A percentile compares a stretch with the other conserved stretches of the same genome.
phyloP scores from a whole-genome alignment of 2,329 filamentous ascomycete genomes.

The Cercospora berteroae region DNA sequence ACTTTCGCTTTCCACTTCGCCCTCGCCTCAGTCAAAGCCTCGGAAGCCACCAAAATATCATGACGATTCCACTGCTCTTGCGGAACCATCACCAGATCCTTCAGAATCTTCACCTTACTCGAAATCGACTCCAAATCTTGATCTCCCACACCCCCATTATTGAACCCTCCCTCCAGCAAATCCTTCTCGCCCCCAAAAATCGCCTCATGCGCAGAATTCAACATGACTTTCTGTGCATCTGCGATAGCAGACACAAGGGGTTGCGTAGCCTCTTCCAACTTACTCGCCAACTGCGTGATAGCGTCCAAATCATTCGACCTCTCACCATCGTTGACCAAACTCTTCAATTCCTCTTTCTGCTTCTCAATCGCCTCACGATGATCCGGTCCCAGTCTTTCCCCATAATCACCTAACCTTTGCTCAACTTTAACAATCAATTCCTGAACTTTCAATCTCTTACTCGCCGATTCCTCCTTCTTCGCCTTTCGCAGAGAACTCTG shows the following conservation, averaged over 20 bases:
- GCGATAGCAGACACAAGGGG: constrained; percentile 30
- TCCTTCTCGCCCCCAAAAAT: constrained; percentile 39
- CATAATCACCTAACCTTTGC: constrained; percentile 30
- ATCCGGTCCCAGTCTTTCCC: constrained; percentile 30
- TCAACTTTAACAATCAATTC: constrained; percentile 31
- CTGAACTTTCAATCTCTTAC: constrained; percentile 26
- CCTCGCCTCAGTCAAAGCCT: constrained; percentile 32
- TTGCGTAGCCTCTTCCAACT: constrained; percentile 25
- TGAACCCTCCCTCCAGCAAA: constrained; percentile 27
- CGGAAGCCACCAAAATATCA: constrained; percentile 33
- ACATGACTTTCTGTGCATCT: constrained; percentile 31
- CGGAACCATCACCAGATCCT: constrained; percentile 35
- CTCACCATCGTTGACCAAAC: constrained; percentile 27
- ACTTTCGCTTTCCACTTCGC: constrained; percentile 28
- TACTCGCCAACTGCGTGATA: constrained; percentile 24
- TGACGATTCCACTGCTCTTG: constrained; percentile 34
- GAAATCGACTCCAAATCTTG: constrained; percentile 29
- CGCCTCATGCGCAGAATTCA: constrained; percentile 38
- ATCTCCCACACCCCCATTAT: constrained; percentile 2
- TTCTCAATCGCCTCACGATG: constrained; percentile 33
- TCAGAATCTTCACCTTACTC: constrained; percentile 30
- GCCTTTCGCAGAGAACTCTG: constrained; percentile 30
- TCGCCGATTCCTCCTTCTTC: constrained; percentile 25
- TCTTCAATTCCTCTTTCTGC: constrained; percentile 30
- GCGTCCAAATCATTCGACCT: constrained; percentile 23